Base-by-base conservation (phyloP, 2,329 filamentous ascomycete genomes). In the Furcasterigmium furcatum region DNA sequence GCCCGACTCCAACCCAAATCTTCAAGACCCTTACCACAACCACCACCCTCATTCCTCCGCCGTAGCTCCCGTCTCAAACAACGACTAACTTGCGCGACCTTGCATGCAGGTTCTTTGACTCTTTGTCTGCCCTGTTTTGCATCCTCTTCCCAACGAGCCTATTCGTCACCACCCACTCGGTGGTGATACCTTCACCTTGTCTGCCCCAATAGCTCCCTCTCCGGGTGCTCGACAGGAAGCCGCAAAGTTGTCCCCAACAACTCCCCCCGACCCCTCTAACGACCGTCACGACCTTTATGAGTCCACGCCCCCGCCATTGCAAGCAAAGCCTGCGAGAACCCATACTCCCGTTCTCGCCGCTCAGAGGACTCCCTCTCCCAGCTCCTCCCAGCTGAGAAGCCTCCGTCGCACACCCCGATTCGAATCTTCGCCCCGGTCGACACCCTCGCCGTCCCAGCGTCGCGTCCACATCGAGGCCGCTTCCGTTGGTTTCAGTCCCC, bases 261-360 rank as follows among this genome's bases (percentile, higher is more conserved):
- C 58, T 46, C 57, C 65, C 52, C 57, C 61, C 41, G 58, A 61
- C 39, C 57, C 60, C 54, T 62, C 62, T 76, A 60, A 77, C 70
- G 75, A 79, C 74, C 70, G 69, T 73, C 66, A 78, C 77, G 74
- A 78, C 60, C 66, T 57, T 65, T 61, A 78, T 73, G 73, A 73
- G 59, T 64, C 66, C 57, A 66, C 67, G 59, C 61, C 60, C 46
- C 52, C 65, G 50, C 58, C 61, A 48, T 60, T 60, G 58, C 68
- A 71, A 70, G 70, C 67, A 62, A 70, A 71, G 67, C 67, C 70
- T 45, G 56, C 60, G 49, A 53, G 44, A 19, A 54, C 56, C 59
- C 54, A 58, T 47, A 52, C 67, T 46, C 59, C 70, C 55, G 62
- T 68, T 57, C 61, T 59, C 54, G 52, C 60, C 50, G 67, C 34